A percentile compares a stretch with the other conserved stretches of the same genome.
phyloP scores from a whole-genome alignment of 1,284 basidiomycete genomes.

The Malassezia equina region DNA sequence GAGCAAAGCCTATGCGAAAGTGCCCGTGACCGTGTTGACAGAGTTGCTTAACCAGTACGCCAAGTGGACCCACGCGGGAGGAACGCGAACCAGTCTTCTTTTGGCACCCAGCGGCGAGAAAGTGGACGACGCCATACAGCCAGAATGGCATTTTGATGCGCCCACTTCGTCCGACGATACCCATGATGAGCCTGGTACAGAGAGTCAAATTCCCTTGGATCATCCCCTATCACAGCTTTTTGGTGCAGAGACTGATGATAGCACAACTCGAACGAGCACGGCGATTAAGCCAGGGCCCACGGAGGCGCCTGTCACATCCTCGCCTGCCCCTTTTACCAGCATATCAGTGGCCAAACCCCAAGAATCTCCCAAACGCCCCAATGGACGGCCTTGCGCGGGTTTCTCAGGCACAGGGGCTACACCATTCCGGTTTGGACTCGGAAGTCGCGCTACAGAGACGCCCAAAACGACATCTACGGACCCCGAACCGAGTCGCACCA shows the following conservation, averaged over 20 bases:
- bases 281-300: background rate
- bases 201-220: background rate
- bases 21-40: conserved; percentile 57
- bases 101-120: background rate
- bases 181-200: background rate
- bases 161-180: background rate
- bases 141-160: conserved; percentile 14
- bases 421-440: conserved; percentile 42
- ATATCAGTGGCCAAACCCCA: background rate
- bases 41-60: conserved; percentile 71
- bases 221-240: conserved; percentile 11
- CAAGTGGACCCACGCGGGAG: conserved; percentile 67
- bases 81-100: conserved; percentile 63
- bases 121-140: conserved; percentile 5
- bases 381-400: background rate
- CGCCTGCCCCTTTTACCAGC: background rate
- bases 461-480: background rate
- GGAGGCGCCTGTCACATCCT: background rate
- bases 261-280: background rate
- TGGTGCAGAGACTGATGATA: background rate
- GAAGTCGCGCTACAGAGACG: conserved; percentile 16
- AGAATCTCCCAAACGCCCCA: background rate
- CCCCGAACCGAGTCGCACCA: background rate
- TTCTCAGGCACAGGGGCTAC: conserved; percentile 20
- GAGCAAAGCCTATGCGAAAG: conserved; percentile 70